Conservation (phyloP, 768 basidiomycete species). For the Astraeus odoratus region DNA sequence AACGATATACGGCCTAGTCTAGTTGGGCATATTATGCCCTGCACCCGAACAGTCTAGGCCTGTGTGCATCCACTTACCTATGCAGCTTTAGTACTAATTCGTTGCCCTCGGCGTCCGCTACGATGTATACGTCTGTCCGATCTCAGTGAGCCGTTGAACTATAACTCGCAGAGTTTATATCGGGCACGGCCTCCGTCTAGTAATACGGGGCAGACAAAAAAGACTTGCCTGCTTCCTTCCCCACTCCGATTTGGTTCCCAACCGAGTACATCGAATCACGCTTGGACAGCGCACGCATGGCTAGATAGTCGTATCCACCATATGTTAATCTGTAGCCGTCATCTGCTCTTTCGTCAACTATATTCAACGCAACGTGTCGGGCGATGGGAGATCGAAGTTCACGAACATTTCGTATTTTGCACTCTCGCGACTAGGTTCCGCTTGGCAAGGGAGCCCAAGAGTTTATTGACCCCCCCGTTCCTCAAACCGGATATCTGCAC, state of each 20-base stretch:
- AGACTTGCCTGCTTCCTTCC: conserved; percentile 86
- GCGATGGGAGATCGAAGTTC: background rate
- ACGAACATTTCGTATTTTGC: conserved; percentile 85
- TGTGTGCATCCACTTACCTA: conserved; percentile 41
- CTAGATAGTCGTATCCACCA: conserved; percentile 96
- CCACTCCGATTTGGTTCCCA: conserved; percentile 97
- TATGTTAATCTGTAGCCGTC: conserved; percentile 97
- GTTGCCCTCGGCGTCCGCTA: conserved; percentile 76
- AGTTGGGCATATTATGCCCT: conserved; percentile 7
- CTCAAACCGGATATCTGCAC: conserved; percentile 90
- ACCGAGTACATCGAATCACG: conserved; percentile 84
- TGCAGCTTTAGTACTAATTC: conserved; percentile 93
- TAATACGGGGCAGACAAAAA: background rate
- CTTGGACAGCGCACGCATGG: conserved; percentile 89
- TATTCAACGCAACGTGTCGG: background rate
- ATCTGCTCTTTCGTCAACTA: conserved; percentile 43
- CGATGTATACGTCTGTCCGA: conserved; percentile 70
- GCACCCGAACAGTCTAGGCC: background rate
- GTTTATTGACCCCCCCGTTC: conserved; percentile 90
- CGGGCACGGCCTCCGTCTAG: background rate
- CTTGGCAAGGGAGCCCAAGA: conserved; percentile 86
- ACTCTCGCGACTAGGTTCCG: conserved; percentile 84
- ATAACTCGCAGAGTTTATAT: too few relatives aligned
- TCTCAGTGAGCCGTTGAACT: conserved; percentile 3
- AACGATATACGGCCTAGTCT: conserved; percentile 98